These are phyloP conservation scores for Beta macrorhiza DNA, from an alignment of 179 eudicot genomes.

Conservation along the genomic window DNA sequence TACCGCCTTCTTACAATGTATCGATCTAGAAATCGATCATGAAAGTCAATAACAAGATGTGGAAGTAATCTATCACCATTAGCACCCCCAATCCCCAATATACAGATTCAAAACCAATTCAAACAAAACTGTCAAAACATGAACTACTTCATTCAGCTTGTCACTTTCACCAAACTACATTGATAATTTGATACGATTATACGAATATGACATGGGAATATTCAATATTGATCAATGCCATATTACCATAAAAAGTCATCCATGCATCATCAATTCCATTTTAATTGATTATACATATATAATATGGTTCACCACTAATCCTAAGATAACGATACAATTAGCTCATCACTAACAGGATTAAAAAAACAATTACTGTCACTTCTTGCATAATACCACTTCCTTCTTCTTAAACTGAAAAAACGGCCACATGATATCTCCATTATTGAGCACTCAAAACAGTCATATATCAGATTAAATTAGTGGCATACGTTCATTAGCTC, in stretches of 20 bases:
- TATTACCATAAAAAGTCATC: background rate
- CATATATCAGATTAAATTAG: background rate
- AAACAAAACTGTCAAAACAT: too few species aligned
- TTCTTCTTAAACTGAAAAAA: slow-evolving; percentile 22
- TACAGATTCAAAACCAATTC: background rate
- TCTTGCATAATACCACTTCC: background rate
- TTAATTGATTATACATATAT: background rate
- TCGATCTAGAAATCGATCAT: too few species aligned
- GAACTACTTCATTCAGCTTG: background rate
- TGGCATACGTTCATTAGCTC: slow-evolving; percentile 5
- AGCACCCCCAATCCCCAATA: too few species aligned
- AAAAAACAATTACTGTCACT: background rate
- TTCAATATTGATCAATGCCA: background rate
- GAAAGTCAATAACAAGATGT: too few species aligned
- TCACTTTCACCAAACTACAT: slow-evolving; percentile 10
- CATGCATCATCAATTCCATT: background rate
- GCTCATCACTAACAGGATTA: background rate
- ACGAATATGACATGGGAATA: slow-evolving; percentile 17
- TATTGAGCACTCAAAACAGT: too few species aligned
- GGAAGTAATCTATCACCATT: too few species aligned
- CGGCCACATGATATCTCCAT: background rate
- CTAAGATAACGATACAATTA: background rate
- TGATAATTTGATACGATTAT: too few species aligned
- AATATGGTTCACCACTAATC: background rate
- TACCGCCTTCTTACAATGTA: too few species aligned